Percentiles rank a stretch among this genome's conserved stretches.
Evolutionary conservation across 768 basidiomycete genomes (phyloP).

Genomic region (Piloderma croceum): DNA sequence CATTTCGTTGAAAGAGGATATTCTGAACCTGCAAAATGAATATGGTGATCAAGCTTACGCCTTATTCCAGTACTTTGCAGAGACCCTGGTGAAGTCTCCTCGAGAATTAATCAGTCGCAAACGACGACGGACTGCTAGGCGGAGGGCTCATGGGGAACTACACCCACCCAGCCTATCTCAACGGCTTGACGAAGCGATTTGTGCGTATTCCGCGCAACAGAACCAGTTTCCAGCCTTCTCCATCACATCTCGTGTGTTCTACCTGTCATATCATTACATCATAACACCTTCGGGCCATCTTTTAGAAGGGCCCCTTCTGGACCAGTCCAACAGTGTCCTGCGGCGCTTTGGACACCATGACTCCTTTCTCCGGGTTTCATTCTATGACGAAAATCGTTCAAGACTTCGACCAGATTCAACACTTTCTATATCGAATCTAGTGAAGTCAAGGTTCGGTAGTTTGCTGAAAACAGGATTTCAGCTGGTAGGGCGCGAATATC

Average conservation of each 20-base stretch:
- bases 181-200: too few relatives aligned
- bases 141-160: too few relatives aligned
- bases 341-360: slow-evolving; percentile 33
- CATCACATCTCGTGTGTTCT: too few relatives aligned
- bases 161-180: too few relatives aligned
- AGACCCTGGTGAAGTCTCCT: too few relatives aligned
- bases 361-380: slow-evolving; percentile 44
- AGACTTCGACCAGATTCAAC: slow-evolving; percentile 29
- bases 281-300: slow-evolving; percentile 35
- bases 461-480: slow-evolving; percentile 28
- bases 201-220: too few relatives aligned
- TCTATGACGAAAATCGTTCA: slow-evolving; percentile 42
- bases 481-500: slow-evolving; percentile 39
- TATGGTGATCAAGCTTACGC: slow-evolving; percentile 3
- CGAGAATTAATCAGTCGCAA: too few relatives aligned
- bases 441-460: slow-evolving; percentile 30
- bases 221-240: too few relatives aligned
- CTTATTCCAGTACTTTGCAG: slow-evolving; percentile 14
- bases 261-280: slow-evolving; percentile 32
- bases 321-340: slow-evolving; percentile 33
- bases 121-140: too few relatives aligned
- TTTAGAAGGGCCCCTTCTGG: slow-evolving; percentile 35
- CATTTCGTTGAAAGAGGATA: slow-evolving; percentile 12
- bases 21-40: slow-evolving; percentile 15
- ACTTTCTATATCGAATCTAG: slow-evolving; percentile 25